Evolutionary conservation across 495 filamentous ascomycete genomes (phyloP), one percentile per base, ranked within the genome.

Genomic region (Aspergillus heteromorphus): DNA sequence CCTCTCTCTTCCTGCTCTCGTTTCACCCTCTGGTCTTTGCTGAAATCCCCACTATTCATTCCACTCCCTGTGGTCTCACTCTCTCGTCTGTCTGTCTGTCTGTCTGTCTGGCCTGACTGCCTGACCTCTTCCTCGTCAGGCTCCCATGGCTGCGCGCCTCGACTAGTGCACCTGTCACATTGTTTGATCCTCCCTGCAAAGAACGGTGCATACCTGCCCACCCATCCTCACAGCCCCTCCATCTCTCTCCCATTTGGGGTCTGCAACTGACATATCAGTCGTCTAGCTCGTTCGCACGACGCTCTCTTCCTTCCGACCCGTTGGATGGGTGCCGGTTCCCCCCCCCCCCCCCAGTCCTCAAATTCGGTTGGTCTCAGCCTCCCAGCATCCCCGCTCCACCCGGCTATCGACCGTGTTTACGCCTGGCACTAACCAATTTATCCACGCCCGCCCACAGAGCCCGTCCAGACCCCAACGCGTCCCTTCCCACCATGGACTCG

Each of bases 401-500:
- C 48, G 48, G 40, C 43, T 47, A 45, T 54, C 47, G 45, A 56
- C 53, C 48, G 49, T 59, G 56, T 59, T 59, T 59, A 49, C 56
- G 18, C n/a, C 25, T 25, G 27, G 21, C 21, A 27, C 43, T 45
- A 54, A 53, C 51, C 40, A n/a, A n/a, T n/a, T 50, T 45, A 45
- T 16, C 43, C 45, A 45, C 43, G 42, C 38, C 38, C 43, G 31
- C 27, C 31, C 48, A 45, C 23, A 23, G 19, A 49, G 18, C 48
- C 40, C 6, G 14, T 49, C 38, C 17, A 17, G 17, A 43, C 6
- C 6, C 25, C 9, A 21, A 14, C 29, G 9, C 34, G 34, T 38
- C 13, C 27, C 6, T 47, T 25, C 34, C 34, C 11, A 48, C 6
- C 16, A 71, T 73, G 68, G 68, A 73, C 51, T 56, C 63, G 56